Evolutionary conservation across 1,284 basidiomycete species (phyloP), one percentile per base, ranked within the genome.

Genomic region (Golubevia sp.): DNA sequence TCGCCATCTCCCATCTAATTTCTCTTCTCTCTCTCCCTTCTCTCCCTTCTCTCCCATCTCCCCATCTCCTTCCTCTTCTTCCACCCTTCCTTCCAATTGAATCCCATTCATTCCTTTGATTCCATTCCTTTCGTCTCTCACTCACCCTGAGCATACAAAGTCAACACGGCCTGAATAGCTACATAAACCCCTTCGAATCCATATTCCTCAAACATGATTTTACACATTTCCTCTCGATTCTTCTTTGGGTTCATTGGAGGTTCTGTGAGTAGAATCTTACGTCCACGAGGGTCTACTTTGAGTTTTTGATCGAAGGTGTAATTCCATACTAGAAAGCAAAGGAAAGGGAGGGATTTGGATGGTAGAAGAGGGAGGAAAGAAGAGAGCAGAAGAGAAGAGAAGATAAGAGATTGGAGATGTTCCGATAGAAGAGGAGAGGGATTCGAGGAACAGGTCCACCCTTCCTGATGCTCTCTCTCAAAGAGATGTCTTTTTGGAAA

Each of bases 121-220:
- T n/a, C n/a, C n/a, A n/a, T n/a, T n/a, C n/a, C n/a, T n/a, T n/a
- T n/a, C n/a, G n/a, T n/a, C 48, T 23, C 48, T 23, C n/a, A 86
- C 90, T 66, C 73, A 94, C 94, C 95, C 87, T 98, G 96, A 13
- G 96, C 96, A 84, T 98, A 98, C 15, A 99, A 88, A 6, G 97
- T 99, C 82, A 99, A 86, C 52, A 99, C 97, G 2, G 96, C 97
- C 87, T 99, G 97, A 73, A 99, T 98, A 23, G 96, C 96, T 1
- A 99, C 91, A 84, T 99, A 99, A 63, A 99, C 93, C 0, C 94
- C 93, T 23, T 91, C 91, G 79, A 99, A 97, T 3, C 93, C 93
- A 84, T 98, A 99, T 76, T 97, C 92, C 86, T 99, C 97, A 83
- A 99, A 98, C 96, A 99, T 99, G 83, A 98, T 93, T 85, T 99